A percentile compares a stretch with the other conserved stretches of the same genome.
These are phyloP conservation scores for Xylariaceae sp. DNA, from an alignment of 2,329 filamentous ascomycete species.

Conservation along the genomic window DNA sequence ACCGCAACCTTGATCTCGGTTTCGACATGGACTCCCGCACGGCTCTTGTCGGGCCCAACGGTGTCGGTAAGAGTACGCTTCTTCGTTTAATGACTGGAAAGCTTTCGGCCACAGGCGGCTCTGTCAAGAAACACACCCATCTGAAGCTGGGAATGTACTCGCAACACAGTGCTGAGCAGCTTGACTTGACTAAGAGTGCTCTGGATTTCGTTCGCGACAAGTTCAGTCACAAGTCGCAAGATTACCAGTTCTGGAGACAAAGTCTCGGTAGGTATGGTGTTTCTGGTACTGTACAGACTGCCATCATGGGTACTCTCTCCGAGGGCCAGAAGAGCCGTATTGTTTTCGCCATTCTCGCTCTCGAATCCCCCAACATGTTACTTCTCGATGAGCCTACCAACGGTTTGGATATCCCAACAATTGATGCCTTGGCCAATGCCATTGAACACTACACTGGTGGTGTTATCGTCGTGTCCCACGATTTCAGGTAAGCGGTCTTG, in stretches of 20 bases:
- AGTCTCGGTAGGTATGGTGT: slow-evolving; percentile 95
- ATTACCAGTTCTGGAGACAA: slow-evolving; percentile 99
- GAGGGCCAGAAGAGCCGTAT: slow-evolving; percentile 98
- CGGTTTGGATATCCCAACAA: slow-evolving; percentile 98
- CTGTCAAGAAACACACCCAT: slow-evolving; percentile 92
- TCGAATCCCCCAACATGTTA: slow-evolving; percentile 97
- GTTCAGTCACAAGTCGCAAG: slow-evolving; percentile 86
- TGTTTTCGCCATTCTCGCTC: slow-evolving; percentile 94
- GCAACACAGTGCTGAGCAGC: slow-evolving; percentile 97
- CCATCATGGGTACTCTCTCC: slow-evolving; percentile 95
- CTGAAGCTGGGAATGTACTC: slow-evolving; percentile 98
- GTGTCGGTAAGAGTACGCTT: slow-evolving; percentile 98
- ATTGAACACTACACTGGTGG: slow-evolving; percentile 96
- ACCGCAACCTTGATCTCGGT: slow-evolving; percentile 96
- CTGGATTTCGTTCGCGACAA: slow-evolving; percentile 98
- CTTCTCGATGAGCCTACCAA: slow-evolving; percentile 98
- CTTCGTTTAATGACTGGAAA: slow-evolving; percentile 96
- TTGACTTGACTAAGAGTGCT: slow-evolving; percentile 96
- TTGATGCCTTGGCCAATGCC: slow-evolving; percentile 95
- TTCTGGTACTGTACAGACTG: slow-evolving; percentile 90
- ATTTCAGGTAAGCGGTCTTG: slow-evolving; percentile 79
- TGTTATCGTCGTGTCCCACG: slow-evolving; percentile 98
- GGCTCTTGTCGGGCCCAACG: slow-evolving; percentile 95
- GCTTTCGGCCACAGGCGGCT: slow-evolving; percentile 81
- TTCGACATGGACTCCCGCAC: slow-evolving; percentile 99